Base-by-base conservation (phyloP, 805 yeast species). In the Nakazawaea anatomiae region DNA sequence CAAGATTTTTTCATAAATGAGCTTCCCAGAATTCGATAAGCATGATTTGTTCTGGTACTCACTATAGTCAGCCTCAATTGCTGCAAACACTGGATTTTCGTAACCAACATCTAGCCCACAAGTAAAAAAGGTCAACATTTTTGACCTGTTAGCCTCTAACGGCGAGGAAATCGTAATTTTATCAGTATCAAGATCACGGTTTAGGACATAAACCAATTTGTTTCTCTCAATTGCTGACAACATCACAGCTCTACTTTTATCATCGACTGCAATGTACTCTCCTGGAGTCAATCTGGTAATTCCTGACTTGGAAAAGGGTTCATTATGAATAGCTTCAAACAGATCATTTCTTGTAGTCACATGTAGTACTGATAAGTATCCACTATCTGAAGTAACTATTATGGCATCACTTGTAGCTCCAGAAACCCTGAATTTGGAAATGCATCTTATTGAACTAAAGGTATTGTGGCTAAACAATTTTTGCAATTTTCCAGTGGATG, bases 21-120 rank as follows among this genome's bases (percentile, higher is more conserved):
- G 31, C 8, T 52, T 44, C 6, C 52, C 50, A n/a, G 18, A n/a
- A 55, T 54, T 8, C 60, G 53, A 4, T 40, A 11, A 6, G 6
- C 10, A 7, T 51, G 53, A 5, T 54, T 29, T 30, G 40, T 54
- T 61, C 54, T 48, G 52, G 42, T 59, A 57, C 1, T 67, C 70
- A 6, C 70, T 60, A 52, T 79, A 75, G 48, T 80, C 85, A 6
- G 78, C 67, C 60, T 92, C 98, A 6, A 94, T 66, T 0, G 91
- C 76, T 0, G 89, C 95, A 75, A 91, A 92, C 8, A 81, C 62
- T 0, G 98, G 98, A 60, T 89, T 90, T 18, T 86, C 94, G 63
- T 75, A 85, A 0, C 85, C 87, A 2, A 84, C 85, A 61, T 90
- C 96, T 45, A 92, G 61, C 0, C 86, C 85, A 14, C 77, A 66